Evolutionary conservation across 2,329 filamentous ascomycete genomes (phyloP).

Genomic region (Fusarium sublunatum): DNA sequence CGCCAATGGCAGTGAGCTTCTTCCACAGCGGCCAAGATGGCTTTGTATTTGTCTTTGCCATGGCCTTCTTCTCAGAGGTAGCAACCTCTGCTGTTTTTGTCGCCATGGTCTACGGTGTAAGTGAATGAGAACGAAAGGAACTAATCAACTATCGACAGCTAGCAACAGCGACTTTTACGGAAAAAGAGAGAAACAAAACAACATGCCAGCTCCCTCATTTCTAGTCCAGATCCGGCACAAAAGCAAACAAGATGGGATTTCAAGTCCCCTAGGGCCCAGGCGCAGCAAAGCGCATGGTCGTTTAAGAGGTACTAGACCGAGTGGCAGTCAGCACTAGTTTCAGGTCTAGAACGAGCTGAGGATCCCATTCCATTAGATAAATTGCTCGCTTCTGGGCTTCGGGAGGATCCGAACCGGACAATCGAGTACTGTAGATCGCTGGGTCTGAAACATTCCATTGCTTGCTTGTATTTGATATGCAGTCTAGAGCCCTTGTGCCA

Average conservation of each 20-base stretch:
- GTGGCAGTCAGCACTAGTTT: neutral
- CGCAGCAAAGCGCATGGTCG: constrained; percentile 29
- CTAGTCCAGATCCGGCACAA: constrained; percentile 32
- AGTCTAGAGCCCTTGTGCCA: neutral
- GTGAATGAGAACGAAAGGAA: neutral
- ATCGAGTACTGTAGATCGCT: constrained; percentile 2
- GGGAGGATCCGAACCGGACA: constrained; percentile 25
- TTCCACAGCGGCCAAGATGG: constrained; percentile 47
- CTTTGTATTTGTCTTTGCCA: constrained; percentile 11
- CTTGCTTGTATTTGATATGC: neutral
- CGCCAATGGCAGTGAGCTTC: constrained; percentile 46
- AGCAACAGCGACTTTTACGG: constrained; percentile 11
- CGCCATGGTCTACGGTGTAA: constrained; percentile 9
- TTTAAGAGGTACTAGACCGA: too few species aligned
- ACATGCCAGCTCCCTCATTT: constrained; percentile 25
- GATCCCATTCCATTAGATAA: neutral
- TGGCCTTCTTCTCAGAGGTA: constrained; percentile 16
- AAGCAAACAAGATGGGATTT: constrained; percentile 9
- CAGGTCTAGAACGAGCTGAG: constrained; percentile 32
- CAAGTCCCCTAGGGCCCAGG: constrained; percentile 9
- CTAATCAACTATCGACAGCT: neutral
- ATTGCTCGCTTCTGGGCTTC: constrained; percentile 21
- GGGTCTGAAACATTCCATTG: constrained; percentile 8
- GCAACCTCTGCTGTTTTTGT: constrained; percentile 12
- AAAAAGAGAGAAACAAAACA: neutral